These are phyloP conservation scores for Croton laevigatus DNA, from an alignment of 441 rosid genomes.

Conservation along the genomic window DNA sequence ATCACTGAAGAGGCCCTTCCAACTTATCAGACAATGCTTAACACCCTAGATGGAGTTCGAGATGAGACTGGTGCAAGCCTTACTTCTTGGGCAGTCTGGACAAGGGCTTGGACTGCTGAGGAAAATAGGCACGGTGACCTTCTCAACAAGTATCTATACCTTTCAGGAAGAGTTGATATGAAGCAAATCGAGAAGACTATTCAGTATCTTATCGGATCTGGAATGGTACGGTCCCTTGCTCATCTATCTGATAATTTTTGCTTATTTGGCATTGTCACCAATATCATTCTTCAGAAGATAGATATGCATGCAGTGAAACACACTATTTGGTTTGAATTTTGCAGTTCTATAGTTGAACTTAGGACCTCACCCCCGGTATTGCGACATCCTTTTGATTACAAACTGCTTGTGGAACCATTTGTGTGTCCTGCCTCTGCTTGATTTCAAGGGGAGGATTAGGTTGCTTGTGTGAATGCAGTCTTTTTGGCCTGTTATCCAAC, in stretches of 20 bases:
- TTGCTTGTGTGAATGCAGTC: background rate
- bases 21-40: slow-evolving; percentile 81
- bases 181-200: slow-evolving; percentile 87
- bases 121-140: slow-evolving; percentile 95
- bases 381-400: background rate
- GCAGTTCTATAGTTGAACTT: background rate
- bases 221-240: slow-evolving; percentile 61
- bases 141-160: slow-evolving; percentile 76
- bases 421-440: background rate
- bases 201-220: slow-evolving; percentile 89
- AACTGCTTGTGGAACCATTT: background rate
- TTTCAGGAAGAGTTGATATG: slow-evolving; percentile 89
- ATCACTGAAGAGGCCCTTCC: slow-evolving; percentile 97
- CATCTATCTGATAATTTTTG: background rate
- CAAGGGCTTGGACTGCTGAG: slow-evolving; percentile 95
- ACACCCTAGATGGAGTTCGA: slow-evolving; percentile 79
- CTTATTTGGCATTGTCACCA: background rate
- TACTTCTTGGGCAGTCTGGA: slow-evolving; percentile 90
- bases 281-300: background rate
- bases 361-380: background rate
- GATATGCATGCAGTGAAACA: background rate
- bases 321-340: background rate
- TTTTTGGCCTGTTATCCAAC: slow-evolving; percentile 4
- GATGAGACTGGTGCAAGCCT: slow-evolving; percentile 91
- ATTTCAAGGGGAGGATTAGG: background rate